Evolutionary conservation across 2,329 filamentous ascomycete genomes (phyloP), one percentile per base, ranked within the genome.

Genomic region (Fusarium chuoi): DNA sequence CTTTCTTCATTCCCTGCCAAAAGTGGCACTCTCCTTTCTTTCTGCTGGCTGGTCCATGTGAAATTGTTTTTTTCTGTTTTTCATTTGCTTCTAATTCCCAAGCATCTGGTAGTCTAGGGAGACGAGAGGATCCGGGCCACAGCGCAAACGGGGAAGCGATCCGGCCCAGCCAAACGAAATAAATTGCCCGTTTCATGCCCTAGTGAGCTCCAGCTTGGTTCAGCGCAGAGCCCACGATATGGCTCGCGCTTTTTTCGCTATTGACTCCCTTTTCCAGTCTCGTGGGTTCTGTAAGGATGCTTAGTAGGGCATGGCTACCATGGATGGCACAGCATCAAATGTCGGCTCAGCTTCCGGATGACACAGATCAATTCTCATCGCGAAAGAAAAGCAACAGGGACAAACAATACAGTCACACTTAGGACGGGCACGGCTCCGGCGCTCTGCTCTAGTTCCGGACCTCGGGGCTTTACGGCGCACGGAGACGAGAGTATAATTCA

Each of bases 91-190:
- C 55, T 65, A 69, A 75, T 75, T 73, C 71, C 71, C 75, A 77
- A 65, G 70, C 51, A 71, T 67, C 73, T 67, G 75, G 73, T 78
- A 77, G 73, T 68, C 76, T 67, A 77, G 71, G 76, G 76, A 75
- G 68, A 78, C 70, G 65, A 75, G 62, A 70, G 66, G 57, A 57
- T 48, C 62, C 46, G 55, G 58, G 55, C 67, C 63, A 74, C 70
- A 66, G 68, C 62, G 62, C 41, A 70, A 65, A 75, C 73, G 75
- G 76, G 76, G 76, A 78, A 70, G 64, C 68, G 68, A 77, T 64
- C 73, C 76, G 75, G 71, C 55, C 68, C 67, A 75, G 75, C 66
- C 71, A 77, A 75, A 75, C 65, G 70, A 78, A 73, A 75, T 68
- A 68, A 57, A 74, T 56, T 71, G 59, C 76, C 76, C 71, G 75